Percentiles rank a stretch among this genome's conserved stretches.
Conservation (phyloP, 2,329 filamentous ascomycete genomes). For the Dendryphion nanum region DNA sequence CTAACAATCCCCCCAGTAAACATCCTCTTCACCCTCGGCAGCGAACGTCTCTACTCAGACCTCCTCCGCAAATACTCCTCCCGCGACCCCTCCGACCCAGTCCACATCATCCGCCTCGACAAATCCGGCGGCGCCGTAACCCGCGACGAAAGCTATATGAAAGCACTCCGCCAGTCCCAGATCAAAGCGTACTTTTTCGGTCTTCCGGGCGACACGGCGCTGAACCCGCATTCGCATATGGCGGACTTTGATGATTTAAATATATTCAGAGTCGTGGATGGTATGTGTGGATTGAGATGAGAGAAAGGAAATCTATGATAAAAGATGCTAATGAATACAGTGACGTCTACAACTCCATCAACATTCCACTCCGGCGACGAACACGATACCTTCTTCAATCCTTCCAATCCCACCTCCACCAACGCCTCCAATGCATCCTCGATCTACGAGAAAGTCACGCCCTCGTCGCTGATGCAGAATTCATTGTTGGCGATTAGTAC, state of each 20-base stretch:
- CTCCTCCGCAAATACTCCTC: conserved; percentile 67
- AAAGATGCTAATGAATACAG: background rate
- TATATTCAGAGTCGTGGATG: conserved; percentile 68
- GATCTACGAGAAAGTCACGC: conserved; percentile 62
- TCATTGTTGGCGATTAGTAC: conserved; percentile 83
- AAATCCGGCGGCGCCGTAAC: conserved; percentile 84
- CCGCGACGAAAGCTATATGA: conserved; percentile 71
- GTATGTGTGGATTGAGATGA: conserved; percentile 51
- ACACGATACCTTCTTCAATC: conserved; percentile 46
- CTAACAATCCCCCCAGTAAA: conserved; percentile 58
- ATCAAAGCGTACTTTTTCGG: conserved; percentile 97
- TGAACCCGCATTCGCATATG: conserved; percentile 85
- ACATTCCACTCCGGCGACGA: conserved; percentile 45
- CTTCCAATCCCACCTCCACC: conserved; percentile 32
- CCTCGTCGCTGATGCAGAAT: conserved; percentile 70
- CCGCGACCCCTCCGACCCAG: conserved; percentile 59
- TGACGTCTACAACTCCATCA: conserved; percentile 5
- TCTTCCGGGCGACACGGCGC: conserved; percentile 58
- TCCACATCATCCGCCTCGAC: conserved; percentile 75
- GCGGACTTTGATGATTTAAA: conserved; percentile 73
- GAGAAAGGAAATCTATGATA: background rate
- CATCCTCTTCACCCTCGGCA: conserved; percentile 78
- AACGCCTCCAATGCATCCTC: background rate
- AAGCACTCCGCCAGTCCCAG: conserved; percentile 68
- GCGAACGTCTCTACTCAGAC: conserved; percentile 71